These are phyloP conservation scores for Eucalyptus sideroxylon DNA, from an alignment of 345 rosid genomes.

Conservation along the genomic window DNA sequence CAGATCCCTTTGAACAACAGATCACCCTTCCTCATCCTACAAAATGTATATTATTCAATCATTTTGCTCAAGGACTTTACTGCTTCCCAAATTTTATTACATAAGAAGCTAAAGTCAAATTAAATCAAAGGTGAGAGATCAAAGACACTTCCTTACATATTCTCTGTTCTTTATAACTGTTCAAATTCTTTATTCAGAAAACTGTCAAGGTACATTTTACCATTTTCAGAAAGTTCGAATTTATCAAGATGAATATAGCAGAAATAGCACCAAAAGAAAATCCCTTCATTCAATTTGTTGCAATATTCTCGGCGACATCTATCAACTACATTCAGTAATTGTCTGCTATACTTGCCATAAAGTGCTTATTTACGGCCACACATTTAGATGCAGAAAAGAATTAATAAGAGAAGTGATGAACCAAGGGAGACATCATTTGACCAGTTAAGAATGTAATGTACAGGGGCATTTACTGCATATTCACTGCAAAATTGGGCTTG, in stretches of 20 bases:
- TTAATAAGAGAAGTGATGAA: background rate
- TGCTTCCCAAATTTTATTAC: background rate
- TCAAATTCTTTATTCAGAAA: background rate
- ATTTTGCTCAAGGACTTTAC: background rate
- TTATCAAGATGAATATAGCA: background rate
- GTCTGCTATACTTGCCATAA: background rate
- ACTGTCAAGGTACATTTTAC: background rate
- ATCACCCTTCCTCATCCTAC: background rate
- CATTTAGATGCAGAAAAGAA: background rate
- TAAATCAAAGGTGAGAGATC: background rate
- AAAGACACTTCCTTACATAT: background rate
- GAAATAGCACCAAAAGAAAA: background rate
- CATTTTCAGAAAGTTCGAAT: background rate
- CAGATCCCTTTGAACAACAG: background rate
- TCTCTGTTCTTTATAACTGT: background rate
- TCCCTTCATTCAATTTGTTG: background rate
- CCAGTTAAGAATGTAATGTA: background rate
- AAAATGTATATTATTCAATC: background rate
- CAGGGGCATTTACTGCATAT: constrained; percentile 64
- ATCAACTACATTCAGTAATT: background rate
- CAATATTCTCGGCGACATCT: background rate
- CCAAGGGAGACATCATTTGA: background rate
- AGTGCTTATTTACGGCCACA: background rate
- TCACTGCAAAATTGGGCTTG: constrained; percentile 99
- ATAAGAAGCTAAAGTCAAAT: background rate